A percentile compares a stretch with the other conserved stretches of the same genome.
These are phyloP conservation scores for Colletotrichum truncatum DNA, from an alignment of 2,329 filamentous ascomycete species.

Conservation along the genomic window DNA sequence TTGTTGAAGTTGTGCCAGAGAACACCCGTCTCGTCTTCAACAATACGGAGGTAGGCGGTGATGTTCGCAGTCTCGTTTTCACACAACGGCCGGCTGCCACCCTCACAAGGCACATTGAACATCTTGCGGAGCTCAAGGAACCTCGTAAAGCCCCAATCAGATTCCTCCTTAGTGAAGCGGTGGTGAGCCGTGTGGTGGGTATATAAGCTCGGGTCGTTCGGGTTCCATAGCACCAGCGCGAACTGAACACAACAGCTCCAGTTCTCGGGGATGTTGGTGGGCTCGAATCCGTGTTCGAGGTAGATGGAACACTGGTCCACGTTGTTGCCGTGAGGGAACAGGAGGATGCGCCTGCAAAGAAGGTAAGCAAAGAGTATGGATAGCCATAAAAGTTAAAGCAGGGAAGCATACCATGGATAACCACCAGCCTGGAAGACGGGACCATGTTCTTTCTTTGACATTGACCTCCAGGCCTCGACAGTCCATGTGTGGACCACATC, in stretches of 20 bases:
- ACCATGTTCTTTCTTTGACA: conserved; percentile 85
- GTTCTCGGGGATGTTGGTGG: conserved; percentile 77
- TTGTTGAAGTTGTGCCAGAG: conserved; percentile 92
- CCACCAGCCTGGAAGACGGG: conserved; percentile 88
- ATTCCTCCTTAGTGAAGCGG: conserved; percentile 94
- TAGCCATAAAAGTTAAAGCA: neutral
- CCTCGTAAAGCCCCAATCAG: conserved; percentile 98
- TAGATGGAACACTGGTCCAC: conserved; percentile 95
- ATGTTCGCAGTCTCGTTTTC: conserved; percentile 82
- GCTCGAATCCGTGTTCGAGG: conserved; percentile 90
- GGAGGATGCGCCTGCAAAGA: conserved; percentile 80
- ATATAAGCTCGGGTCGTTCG: conserved; percentile 88
- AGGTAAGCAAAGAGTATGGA: conserved; percentile 32
- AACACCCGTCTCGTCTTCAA: conserved; percentile 89
- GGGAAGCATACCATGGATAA: conserved; percentile 79
- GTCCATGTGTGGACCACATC: conserved; percentile 87
- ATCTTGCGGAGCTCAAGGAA: conserved; percentile 90
- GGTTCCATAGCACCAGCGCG: conserved; percentile 92
- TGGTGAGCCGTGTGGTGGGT: conserved; percentile 88
- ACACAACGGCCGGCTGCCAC: conserved; percentile 73
- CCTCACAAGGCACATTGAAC: conserved; percentile 82
- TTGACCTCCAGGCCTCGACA: conserved; percentile 81
- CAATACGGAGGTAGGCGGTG: conserved; percentile 82
- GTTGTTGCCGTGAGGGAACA: conserved; percentile 96
- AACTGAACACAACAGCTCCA: conserved; percentile 99